Base-by-base conservation (phyloP, 1,284 basidiomycete species). In the Golubevia sp. region DNA sequence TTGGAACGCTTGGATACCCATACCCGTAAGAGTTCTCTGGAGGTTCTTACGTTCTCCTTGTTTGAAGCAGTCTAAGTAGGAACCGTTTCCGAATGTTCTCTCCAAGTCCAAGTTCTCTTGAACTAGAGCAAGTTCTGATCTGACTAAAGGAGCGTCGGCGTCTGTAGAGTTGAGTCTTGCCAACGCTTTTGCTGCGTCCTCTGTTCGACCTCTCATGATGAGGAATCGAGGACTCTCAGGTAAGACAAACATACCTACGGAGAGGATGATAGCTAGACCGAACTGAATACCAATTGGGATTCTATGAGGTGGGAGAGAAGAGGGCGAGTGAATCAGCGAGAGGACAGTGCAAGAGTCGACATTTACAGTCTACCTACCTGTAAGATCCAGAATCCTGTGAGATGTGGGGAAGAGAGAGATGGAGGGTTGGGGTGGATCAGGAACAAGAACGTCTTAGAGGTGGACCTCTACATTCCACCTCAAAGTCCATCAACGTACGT, bases 271-370 rank as follows among this genome's bases (percentile, higher is more conserved):
- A 13, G 69, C 65, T 11, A 59, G 73, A 24, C 55, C 59, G 59
- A 78, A 55, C 71, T 94, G 91, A 68, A 94, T 84, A 59, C 88
- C 87, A 71, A 91, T 91, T 58, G 92, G 91, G 79, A 93, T 92
- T 59, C 89, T 89, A 64, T n/a, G 30, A 34, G 4, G 11, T 11
- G 30, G 30, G n/a, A n/a, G n/a, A n/a, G n/a, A n/a, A n/a, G n/a
- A n/a, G n/a, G n/a, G n/a, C n/a, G n/a, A n/a, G n/a, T n/a, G n/a
- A n/a, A n/a, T n/a, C n/a, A n/a, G n/a, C n/a, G n/a, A n/a, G n/a
- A n/a, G n/a, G n/a, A n/a, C n/a, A n/a, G n/a, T n/a, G n/a, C n/a
- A n/a, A n/a, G n/a, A n/a, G n/a, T n/a, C n/a, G n/a, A n/a, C n/a
- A n/a, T n/a, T n/a, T n/a, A n/a, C n/a, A n/a, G n/a, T n/a, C n/a